Percentiles rank a stretch among this genome's conserved stretches.
phyloP scores from a whole-genome alignment of 208 protist species.

The Vickermania ingenoplastis region DNA sequence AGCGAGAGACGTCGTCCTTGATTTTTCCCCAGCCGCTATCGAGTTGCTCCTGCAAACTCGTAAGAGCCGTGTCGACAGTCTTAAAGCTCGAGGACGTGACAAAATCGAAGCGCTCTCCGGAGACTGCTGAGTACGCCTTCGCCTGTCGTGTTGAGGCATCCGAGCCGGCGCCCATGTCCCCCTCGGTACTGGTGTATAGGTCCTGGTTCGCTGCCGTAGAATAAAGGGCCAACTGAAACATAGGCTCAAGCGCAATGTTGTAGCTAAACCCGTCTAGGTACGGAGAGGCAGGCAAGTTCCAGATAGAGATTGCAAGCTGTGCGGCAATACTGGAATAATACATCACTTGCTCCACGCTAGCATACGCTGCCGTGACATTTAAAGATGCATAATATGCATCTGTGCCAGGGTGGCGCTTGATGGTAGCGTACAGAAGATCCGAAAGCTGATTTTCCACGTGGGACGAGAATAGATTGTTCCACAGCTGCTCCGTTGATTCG shows the following conservation, averaged over 20 bases:
- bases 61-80: not conserved
- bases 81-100: not conserved
- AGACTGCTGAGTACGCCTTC: slow-evolving; percentile 1
- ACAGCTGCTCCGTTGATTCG: not conserved
- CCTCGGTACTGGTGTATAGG: slow-evolving; percentile 3
- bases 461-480: not conserved
- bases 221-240: slow-evolving; percentile 1
- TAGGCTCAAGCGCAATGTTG: slow-evolving; percentile 6
- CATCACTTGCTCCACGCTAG: not conserved
- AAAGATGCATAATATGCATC: not conserved
- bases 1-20: not conserved
- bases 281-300: not conserved
- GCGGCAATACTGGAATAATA: slow-evolving; percentile 8
- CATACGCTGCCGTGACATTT: not conserved
- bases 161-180: not conserved
- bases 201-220: not conserved
- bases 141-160: not conserved
- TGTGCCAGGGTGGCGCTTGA: not conserved
- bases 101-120: slow-evolving; percentile 7
- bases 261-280: slow-evolving; percentile 3
- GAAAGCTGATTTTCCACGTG: not conserved
- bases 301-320: not conserved
- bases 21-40: not conserved
- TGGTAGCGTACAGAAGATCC: not conserved
- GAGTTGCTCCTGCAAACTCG: not conserved